phyloP scores from a whole-genome alignment of 345 rosid species.

The Ceriops zippeliana region DNA sequence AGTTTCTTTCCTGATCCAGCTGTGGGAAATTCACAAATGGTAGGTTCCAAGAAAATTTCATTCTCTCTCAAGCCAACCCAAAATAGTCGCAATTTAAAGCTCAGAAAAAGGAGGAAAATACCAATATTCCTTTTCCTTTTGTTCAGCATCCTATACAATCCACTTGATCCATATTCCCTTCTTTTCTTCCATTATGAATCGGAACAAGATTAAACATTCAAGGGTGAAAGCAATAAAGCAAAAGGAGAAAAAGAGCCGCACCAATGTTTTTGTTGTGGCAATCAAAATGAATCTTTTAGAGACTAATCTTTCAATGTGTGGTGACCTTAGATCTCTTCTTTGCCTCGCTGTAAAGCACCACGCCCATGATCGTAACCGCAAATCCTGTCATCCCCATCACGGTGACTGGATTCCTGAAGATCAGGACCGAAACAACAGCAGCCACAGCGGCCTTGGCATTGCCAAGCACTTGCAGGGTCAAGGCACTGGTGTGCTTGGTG shows the following conservation, averaged over 20 bases:
- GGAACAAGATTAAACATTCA: conserved; percentile 20
- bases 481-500: conserved; percentile 95
- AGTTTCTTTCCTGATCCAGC: conserved; percentile 18
- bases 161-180: conserved; percentile 34
- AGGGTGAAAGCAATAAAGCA: conserved; percentile 30
- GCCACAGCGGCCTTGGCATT: conserved; percentile 99
- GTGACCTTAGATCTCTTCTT: conserved; percentile 94
- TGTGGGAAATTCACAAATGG: conserved; percentile 19
- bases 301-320: conserved; percentile 31
- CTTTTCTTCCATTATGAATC: conserved; percentile 23
- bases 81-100: conserved; percentile 18
- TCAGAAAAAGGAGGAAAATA: conserved; percentile 18
- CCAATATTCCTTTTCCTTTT: conserved; percentile 23
- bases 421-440: conserved; percentile 85
- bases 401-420: conserved; percentile 91
- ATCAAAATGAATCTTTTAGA: conserved; percentile 30
- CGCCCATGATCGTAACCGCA: conserved; percentile 88
- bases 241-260: conserved; percentile 30
- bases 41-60: conserved; percentile 34
- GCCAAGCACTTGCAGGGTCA: conserved; percentile 94
- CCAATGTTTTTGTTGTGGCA: conserved; percentile 33
- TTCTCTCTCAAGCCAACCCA: conserved; percentile 37
- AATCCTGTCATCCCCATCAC: conserved; percentile 91
- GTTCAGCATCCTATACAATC: conserved; percentile 45
- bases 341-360: conserved; percentile 97